Base-by-base conservation (phyloP, 2,329 filamentous ascomycete species). In the Truncatella angustata region DNA sequence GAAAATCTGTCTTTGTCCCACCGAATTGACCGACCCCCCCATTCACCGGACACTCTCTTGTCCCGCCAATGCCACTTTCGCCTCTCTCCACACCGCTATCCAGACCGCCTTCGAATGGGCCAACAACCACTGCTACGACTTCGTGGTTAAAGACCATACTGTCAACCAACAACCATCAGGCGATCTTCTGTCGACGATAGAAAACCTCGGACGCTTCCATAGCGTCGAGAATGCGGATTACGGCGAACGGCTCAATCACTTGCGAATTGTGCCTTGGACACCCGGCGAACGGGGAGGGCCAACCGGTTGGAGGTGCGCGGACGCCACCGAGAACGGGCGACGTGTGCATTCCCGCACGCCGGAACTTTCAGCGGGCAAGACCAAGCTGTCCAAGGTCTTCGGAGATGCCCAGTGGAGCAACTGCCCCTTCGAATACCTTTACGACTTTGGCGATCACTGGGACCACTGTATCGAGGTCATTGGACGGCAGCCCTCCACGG, bases 401-500 rank as follows among this genome's bases (percentile, higher is more conserved):
- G 21, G 12, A 10, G 24, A 46, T 30, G 26, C 21, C 28, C 12
- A 34, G 21, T 46, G 43, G 43, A 23, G 14, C 5, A 11, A 6
- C 6, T 46, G 43, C 16, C 43, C 43, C 12, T 18, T 46, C 23
- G 12, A 26, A 12, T 46, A 46, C 26, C 12, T 32, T 11, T 46
- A 46, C 43, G 43, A 46, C 26, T 46, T 46, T 18, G 43, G 43
- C 5, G 43, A 46, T 21, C 43, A 34, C 43, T 46, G 43, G 43
- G 43, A 46, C n/a, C 43, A 46, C 20, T 5, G 5, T 5, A 46
- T 46, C 14, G 26, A 46, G 43, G 14, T 46, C 14, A 24, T 46
- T 14, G 43, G 43, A 20, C 6, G 43, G 20, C 23, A 30, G 12
- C 9, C 43, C 18, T 2, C 43, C 5, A 30, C 43, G 23, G 24